Evolutionary conservation across 1,139 yeast species (phyloP), one percentile per base, ranked within the genome.

Genomic region (Suhomyces terraborum): DNA sequence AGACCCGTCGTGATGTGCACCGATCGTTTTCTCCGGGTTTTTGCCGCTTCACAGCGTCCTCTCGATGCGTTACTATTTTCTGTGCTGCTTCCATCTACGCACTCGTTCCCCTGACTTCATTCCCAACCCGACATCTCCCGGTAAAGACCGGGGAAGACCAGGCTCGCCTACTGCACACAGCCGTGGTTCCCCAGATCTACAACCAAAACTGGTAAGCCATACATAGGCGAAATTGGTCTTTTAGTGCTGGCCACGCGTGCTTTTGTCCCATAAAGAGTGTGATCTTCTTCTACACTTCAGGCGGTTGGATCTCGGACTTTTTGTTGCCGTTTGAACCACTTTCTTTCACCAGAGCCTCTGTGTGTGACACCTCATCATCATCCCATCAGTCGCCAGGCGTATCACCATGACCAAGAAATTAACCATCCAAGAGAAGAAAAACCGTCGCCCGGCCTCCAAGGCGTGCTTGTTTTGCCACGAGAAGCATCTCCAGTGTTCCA

Each of bases 401-500:
- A n/a, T 12, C 23, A 21, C 26, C 35, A 82, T 83, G 89, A 84
- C 89, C 0, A 80, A 79, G 54, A 73, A 69, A 47, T 73, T 84
- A 19, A 70, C 82, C 2, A 61, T 63, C 10, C 75, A 71, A 38
- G 77, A 81, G 51, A 82, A 79, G 55, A 66, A 64, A 32, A 65
- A 61, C 26, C 63, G 91, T 36, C 78, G 70, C 49, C 88, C 89
- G 2, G 80, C 84, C 2, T 66, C 78, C 14, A 69, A 84, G 35
- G 93, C 91, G 0, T 84, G 93, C 55, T 70, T 71, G 13, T 82
- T 83, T 55, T 84, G 91, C 56, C 88, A 84, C 55, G 64, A 71
- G 25, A 84, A 84, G 49, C 93, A 84, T 53, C 66, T 84, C 18
- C 91, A 84, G 51, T 84, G 91, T 56, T 63, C 70, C 19, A 63